A percentile compares a stretch with the other conserved stretches of the same genome.
phyloP scores from a whole-genome alignment of 352 stramenopile species.

The Globisporangium lucens region DNA sequence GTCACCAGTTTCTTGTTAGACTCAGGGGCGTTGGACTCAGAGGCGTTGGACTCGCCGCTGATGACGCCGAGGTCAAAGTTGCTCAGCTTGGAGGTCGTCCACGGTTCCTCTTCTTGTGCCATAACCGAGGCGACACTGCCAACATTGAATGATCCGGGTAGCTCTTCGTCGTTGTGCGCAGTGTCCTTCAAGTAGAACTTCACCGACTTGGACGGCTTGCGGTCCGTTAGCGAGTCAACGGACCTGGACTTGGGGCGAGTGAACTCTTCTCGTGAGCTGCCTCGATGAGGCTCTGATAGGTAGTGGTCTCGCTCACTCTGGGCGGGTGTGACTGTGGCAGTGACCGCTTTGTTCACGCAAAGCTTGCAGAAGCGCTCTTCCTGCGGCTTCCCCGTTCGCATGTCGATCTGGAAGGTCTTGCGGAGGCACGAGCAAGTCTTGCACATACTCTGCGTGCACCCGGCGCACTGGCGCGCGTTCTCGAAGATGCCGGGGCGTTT shows the following conservation, averaged over 20 bases:
- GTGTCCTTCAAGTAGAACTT: neutral
- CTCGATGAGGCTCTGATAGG: neutral
- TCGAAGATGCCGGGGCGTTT: slow-evolving; percentile 22
- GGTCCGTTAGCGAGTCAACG: neutral
- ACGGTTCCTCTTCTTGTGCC: neutral
- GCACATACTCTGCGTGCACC: slow-evolving; percentile 33
- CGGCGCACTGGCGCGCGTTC: slow-evolving; percentile 23
- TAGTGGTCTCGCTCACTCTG: neutral
- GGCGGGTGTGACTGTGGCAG: neutral
- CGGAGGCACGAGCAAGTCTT: slow-evolving; percentile 21
- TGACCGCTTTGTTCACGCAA: slow-evolving; percentile 1
- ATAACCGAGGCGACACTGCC: neutral
- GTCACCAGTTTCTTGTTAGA: neutral
- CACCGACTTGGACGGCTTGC: neutral
- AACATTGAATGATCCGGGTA: neutral
- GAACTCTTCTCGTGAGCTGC: neutral
- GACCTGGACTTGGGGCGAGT: slow-evolving; percentile 5
- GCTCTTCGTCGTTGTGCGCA: neutral
- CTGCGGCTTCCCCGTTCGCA: neutral
- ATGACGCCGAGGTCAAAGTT: slow-evolving; percentile 9
- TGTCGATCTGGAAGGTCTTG: slow-evolving; percentile 10
- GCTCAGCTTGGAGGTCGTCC: slow-evolving; percentile 9
- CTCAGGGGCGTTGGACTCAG: neutral
- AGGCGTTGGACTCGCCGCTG: neutral
- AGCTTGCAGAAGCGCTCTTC: slow-evolving; percentile 14